Evolutionary conservation across 148 eudicot species (phyloP).

Genomic region (Amaranthus hypochondriacus): DNA sequence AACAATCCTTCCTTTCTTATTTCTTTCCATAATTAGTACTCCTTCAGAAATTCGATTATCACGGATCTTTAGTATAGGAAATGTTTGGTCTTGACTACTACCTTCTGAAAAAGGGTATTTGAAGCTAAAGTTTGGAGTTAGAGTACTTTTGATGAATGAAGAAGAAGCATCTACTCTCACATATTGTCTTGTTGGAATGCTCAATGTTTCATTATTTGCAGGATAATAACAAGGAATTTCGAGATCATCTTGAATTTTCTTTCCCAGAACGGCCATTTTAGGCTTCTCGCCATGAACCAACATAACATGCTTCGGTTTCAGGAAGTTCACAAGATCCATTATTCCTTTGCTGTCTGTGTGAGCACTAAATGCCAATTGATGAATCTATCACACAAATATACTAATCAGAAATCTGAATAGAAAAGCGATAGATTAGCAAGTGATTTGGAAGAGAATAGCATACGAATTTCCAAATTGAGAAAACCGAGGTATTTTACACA

Average conservation of each 20-base stretch:
- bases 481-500: neutral
- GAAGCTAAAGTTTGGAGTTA: conserved; percentile 68
- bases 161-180: conserved; percentile 59
- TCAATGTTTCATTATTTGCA: conserved; percentile 58
- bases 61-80: conserved; percentile 37
- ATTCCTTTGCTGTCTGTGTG: conserved; percentile 98
- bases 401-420: neutral
- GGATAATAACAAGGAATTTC: conserved; percentile 67
- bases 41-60: conserved; percentile 72
- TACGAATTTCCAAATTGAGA: neutral
- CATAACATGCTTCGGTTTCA: conserved; percentile 78
- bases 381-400: conserved; percentile 44
- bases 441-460: neutral
- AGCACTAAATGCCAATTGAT: conserved; percentile 83
- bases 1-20: conserved; percentile 44
- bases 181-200: conserved; percentile 55
- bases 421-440: neutral
- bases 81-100: conserved; percentile 4
- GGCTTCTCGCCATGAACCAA: conserved; percentile 97
- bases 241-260: conserved; percentile 59
- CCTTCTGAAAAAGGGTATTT: conserved; percentile 21
- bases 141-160: conserved; percentile 44
- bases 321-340: conserved; percentile 87
- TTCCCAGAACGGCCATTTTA: conserved; percentile 62
- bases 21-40: conserved; percentile 38